Evolutionary conservation across 148 eudicot genomes (phyloP).

Genomic region (Chenopodium album): DNA sequence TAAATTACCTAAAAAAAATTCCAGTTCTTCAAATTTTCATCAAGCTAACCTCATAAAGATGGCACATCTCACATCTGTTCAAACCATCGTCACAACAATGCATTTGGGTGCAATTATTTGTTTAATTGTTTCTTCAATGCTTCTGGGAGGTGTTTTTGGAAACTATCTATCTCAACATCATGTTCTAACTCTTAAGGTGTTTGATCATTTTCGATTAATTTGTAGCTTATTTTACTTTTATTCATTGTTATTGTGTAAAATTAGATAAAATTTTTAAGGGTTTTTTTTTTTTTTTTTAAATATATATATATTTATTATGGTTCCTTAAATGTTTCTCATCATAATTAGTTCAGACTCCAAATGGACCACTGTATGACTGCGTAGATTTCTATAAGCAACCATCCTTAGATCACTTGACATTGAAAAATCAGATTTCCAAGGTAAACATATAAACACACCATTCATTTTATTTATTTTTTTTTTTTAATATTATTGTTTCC

Average conservation of each 20-base stretch:
- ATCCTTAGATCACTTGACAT: background rate
- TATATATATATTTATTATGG: no score
- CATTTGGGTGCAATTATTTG: background rate
- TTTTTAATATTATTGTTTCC: no score
- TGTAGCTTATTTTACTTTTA: no score
- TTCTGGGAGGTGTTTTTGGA: background rate
- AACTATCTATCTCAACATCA: background rate
- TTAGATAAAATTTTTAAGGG: background rate
- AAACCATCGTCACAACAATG: background rate
- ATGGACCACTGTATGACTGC: background rate
- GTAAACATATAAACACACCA: background rate
- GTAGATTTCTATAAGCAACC: slow-evolving; percentile 11
- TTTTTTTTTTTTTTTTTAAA: background rate
- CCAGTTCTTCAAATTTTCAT: no score
- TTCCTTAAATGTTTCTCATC: no score
- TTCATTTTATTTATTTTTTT: no score
- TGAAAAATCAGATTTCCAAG: background rate
- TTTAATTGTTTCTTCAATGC: background rate
- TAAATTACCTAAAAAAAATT: no score
- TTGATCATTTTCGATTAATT: background rate
- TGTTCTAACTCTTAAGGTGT: background rate
- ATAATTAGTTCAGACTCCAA: background rate
- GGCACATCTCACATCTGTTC: no score
- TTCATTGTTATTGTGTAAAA: no score
- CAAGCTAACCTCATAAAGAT: no score